Conservation (phyloP, 768 basidiomycete genomes). For the Polyporus arcularius region DNA sequence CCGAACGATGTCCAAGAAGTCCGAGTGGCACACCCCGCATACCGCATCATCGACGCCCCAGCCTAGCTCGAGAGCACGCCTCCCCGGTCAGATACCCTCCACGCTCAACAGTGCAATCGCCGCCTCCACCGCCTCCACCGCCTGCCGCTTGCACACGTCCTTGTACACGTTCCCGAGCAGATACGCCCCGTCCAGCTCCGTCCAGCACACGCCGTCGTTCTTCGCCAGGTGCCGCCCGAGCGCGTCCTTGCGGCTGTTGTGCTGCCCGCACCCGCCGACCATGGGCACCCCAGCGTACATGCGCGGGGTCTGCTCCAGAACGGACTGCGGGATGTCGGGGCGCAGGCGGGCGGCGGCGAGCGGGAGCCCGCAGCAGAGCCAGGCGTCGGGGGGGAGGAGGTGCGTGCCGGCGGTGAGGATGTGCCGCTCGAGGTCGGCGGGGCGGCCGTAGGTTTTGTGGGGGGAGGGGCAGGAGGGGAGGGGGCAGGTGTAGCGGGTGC, state of each 20-base stretch:
- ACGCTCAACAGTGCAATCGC: neutral
- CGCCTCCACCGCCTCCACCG: neutral
- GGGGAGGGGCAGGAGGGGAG: neutral
- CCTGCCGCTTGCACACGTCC: neutral
- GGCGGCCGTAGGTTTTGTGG: neutral
- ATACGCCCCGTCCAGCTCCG: neutral
- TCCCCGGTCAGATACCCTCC: too few relatives aligned
- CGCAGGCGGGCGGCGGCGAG: neutral
- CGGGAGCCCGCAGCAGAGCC: constrained; percentile 3
- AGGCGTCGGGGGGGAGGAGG: neutral
- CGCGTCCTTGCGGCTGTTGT: constrained; percentile 21
- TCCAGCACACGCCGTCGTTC: neutral
- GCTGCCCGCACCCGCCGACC: constrained; percentile 22
- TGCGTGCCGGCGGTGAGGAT: neutral
- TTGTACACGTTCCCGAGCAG: neutral
- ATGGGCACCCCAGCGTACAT: constrained; percentile 15
- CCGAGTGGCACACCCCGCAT: neutral
- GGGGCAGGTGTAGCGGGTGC: neutral
- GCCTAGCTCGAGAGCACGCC: too few relatives aligned
- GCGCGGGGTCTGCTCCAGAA: neutral
- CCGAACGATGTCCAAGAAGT: neutral
- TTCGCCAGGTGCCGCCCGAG: constrained; percentile 16
- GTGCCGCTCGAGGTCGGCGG: neutral
- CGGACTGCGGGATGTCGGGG: neutral
- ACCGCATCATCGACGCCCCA: too few relatives aligned